phyloP scores from a whole-genome alignment of 2,329 filamentous ascomycete genomes.

The Aspergillus japonicus region DNA sequence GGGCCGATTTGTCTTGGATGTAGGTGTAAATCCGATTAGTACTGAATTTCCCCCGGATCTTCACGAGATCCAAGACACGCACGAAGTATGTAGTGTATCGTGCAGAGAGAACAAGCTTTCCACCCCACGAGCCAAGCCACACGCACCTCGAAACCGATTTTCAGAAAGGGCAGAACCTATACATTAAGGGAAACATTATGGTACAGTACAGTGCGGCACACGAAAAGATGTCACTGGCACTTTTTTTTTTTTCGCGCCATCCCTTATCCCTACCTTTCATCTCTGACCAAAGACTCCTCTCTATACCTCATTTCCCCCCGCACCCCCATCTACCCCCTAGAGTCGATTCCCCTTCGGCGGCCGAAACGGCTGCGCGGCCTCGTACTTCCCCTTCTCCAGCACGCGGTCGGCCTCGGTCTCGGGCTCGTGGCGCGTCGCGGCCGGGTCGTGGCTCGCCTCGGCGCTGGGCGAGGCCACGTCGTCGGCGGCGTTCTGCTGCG shows the following conservation, averaged over 20 bases:
- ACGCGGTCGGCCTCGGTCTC: conserved; percentile 66
- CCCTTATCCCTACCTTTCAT: too few relatives aligned
- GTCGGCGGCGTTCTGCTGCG: conserved; percentile 32
- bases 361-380: conserved; percentile 71
- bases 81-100: not conserved
- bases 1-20: too few relatives aligned
- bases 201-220: not conserved
- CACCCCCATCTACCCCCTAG: conserved; percentile 27
- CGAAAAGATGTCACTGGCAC: not conserved
- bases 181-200: not conserved
- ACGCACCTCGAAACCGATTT: not conserved
- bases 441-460: conserved; percentile 76
- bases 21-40: not conserved
- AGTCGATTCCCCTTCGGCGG: conserved; percentile 87
- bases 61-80: not conserved
- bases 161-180: not conserved
- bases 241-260: not conserved
- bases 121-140: not conserved
- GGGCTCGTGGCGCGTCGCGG: conserved; percentile 77
- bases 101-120: not conserved
- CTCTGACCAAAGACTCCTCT: not conserved
- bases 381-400: conserved; percentile 84
- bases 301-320: not conserved
- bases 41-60: not conserved
- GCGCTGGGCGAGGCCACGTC: conserved; percentile 67